These are phyloP conservation scores for Acanthamoeba healyi DNA, from an alignment of 208 protist genomes.

Conservation along the genomic window DNA sequence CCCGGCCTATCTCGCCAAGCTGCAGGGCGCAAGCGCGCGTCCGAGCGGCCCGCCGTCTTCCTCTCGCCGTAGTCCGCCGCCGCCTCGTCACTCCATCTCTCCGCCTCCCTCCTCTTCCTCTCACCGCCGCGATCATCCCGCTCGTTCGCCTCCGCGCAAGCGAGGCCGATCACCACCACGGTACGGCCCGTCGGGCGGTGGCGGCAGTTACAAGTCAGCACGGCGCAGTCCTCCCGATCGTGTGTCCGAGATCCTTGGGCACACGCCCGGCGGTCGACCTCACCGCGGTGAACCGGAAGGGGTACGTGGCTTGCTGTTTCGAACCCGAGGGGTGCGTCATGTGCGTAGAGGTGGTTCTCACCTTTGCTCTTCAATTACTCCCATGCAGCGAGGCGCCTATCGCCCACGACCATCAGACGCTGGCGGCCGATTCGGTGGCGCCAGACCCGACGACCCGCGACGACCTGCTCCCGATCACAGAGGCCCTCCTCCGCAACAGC, in stretches of 20 bases:
- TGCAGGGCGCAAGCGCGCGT: neutral
- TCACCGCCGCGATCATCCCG: neutral
- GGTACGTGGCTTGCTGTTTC: neutral
- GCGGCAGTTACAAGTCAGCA: neutral
- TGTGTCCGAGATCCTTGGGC: neutral
- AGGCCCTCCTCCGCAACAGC: neutral
- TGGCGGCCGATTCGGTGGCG: too few relatives aligned
- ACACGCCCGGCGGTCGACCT: neutral
- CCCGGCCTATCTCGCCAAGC: conserved; percentile 46
- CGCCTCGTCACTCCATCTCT: neutral
- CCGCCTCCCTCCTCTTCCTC: neutral
- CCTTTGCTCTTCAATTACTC: neutral
- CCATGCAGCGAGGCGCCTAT: neutral
- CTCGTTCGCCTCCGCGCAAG: neutral
- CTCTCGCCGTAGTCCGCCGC: neutral
- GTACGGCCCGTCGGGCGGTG: neutral
- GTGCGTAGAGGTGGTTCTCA: neutral
- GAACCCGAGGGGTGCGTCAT: neutral
- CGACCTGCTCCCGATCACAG: too few relatives aligned
- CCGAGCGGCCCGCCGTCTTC: neutral
- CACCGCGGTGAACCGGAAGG: neutral
- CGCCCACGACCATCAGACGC: neutral
- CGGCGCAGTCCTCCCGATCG: neutral
- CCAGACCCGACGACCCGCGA: neutral
- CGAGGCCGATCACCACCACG: neutral